phyloP scores from a whole-genome alignment of 2,329 filamentous ascomycete species.

The Sporothrix variecibatus region DNA sequence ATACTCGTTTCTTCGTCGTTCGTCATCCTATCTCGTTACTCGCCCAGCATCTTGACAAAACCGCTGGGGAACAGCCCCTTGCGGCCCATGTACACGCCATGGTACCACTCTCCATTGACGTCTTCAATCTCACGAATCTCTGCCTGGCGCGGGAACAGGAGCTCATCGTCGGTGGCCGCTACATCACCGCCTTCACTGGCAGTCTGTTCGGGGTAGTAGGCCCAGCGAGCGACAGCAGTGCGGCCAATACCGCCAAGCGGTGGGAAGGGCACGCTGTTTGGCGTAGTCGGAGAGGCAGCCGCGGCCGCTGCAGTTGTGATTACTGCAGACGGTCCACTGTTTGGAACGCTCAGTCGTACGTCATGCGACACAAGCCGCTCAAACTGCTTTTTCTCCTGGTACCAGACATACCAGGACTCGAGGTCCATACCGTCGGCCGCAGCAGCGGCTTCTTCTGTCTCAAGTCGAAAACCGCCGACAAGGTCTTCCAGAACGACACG shows the following conservation, averaged over 20 bases:
- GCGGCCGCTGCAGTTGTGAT: not conserved
- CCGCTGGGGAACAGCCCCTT: slow-evolving; percentile 79
- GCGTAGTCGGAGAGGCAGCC: slow-evolving; percentile 34
- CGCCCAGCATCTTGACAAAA: slow-evolving; percentile 55
- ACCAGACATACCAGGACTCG: slow-evolving; percentile 33
- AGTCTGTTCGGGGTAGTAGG: slow-evolving; percentile 68
- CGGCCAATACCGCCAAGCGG: slow-evolving; percentile 74
- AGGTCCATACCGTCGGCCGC: slow-evolving; percentile 22
- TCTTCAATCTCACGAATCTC: slow-evolving; percentile 82
- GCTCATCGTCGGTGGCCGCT: slow-evolving; percentile 62
- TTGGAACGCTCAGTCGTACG: slow-evolving; percentile 46
- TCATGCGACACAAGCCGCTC: slow-evolving; percentile 55
- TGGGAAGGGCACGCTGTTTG: slow-evolving; percentile 55
- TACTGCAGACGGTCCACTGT: not conserved
- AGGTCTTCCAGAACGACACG: slow-evolving; percentile 70
- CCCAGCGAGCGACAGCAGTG: slow-evolving; percentile 67
- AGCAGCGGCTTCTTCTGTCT: slow-evolving; percentile 55
- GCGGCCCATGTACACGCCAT: slow-evolving; percentile 79
- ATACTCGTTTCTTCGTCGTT: not conserved
- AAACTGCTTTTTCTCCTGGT: slow-evolving; percentile 42
- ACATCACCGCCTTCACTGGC: slow-evolving; percentile 59
- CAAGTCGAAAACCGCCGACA: slow-evolving; percentile 74
- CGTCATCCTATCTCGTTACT: not conserved
- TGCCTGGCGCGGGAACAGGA: slow-evolving; percentile 80
- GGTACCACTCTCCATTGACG: slow-evolving; percentile 88